These are phyloP conservation scores for Friedmanniomyces simplex DNA, from an alignment of 495 filamentous ascomycete species.

Conservation along the genomic window DNA sequence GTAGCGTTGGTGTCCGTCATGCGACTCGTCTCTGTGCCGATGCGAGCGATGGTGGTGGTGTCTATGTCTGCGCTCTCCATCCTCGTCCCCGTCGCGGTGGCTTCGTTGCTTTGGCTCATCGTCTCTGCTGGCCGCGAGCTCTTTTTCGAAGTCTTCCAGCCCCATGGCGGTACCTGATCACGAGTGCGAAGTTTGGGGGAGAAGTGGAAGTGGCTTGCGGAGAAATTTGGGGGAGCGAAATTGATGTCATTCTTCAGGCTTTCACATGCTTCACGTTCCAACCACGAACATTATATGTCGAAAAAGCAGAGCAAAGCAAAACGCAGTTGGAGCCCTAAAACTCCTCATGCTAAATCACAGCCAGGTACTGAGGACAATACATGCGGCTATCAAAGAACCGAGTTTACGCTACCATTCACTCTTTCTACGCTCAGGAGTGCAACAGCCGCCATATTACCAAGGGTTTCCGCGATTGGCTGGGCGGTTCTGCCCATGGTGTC, in stretches of 20 bases:
- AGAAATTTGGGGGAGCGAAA: background rate
- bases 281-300: background rate
- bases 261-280: background rate
- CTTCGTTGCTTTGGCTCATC: conserved; percentile 18
- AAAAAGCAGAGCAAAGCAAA: no score
- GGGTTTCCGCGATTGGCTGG: no score
- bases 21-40: conserved; percentile 24
- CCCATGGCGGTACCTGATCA: background rate
- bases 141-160: conserved; percentile 34
- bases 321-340: no score
- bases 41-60: conserved; percentile 41
- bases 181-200: background rate
- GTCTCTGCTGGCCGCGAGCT: conserved; percentile 28
- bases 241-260: background rate
- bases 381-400: no score
- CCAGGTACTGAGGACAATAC: no score
- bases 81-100: conserved; percentile 25
- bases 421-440: no score
- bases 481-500: no score
- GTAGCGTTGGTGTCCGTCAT: conserved; percentile 37
- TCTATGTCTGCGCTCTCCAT: conserved; percentile 27
- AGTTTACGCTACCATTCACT: no score
- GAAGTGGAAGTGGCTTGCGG: background rate
- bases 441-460: no score
- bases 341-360: background rate